phyloP scores from a whole-genome alignment of 192 early-diverging fungal genomes.

The Coemansia sp. region DNA sequence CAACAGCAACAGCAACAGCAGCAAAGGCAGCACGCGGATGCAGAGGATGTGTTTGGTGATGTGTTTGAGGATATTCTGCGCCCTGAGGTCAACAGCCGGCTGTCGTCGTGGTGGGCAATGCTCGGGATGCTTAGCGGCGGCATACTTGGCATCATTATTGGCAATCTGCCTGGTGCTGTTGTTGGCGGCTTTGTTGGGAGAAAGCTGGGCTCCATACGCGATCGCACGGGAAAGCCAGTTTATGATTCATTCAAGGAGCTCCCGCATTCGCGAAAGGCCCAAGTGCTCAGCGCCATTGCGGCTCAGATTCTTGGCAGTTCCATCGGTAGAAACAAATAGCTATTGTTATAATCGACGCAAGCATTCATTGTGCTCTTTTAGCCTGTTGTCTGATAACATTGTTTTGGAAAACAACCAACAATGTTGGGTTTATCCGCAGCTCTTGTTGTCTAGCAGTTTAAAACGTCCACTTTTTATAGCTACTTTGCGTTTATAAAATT shows the following conservation, averaged over 20 bases:
- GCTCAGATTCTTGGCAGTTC: conserved; percentile 43
- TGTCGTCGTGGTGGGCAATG: conserved; percentile 58
- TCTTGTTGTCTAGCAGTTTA: too few species aligned
- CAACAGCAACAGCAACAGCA: not conserved
- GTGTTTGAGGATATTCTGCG: conserved; percentile 84
- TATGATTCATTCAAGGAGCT: conserved; percentile 61
- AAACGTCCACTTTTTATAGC: too few species aligned
- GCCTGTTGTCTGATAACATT: not conserved
- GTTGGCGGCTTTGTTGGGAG: conserved; percentile 61
- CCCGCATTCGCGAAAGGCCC: conserved; percentile 59
- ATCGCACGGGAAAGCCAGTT: conserved; percentile 64
- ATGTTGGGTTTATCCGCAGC: too few species aligned
- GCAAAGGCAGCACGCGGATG: conserved; percentile 49
- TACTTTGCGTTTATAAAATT: too few species aligned
- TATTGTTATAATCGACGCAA: not conserved
- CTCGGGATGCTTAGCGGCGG: conserved; percentile 66
- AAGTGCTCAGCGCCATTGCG: conserved; percentile 56
- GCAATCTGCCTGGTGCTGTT: conserved; percentile 65
- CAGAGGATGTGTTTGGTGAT: conserved; percentile 68
- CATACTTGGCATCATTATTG: conserved; percentile 72
- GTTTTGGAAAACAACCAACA: not conserved
- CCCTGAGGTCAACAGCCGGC: conserved; percentile 59
- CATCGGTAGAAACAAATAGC: conserved; percentile 9
- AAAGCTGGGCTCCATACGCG: conserved; percentile 64
- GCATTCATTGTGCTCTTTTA: not conserved